Conservation (phyloP, 257 asterid species). For the Henckelia pumila region DNA sequence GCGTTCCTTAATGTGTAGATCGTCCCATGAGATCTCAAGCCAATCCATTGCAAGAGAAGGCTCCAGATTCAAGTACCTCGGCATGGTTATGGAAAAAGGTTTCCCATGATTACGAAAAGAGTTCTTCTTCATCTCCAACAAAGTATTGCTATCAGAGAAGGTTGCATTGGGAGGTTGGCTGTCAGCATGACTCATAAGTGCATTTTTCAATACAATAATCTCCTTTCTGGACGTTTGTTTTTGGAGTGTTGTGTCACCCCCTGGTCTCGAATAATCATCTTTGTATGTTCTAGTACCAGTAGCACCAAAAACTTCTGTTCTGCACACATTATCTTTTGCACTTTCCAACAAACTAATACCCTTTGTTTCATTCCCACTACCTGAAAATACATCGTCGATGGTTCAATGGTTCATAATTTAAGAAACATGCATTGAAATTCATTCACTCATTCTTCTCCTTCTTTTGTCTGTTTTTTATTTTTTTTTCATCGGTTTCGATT, state of each 20-base stretch:
- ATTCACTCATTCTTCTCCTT: neutral
- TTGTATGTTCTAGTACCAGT: conserved; percentile 31
- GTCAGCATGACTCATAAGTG: conserved; percentile 35
- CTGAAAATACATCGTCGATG: conserved; percentile 35
- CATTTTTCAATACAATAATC: conserved; percentile 44
- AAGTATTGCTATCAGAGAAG: conserved; percentile 37
- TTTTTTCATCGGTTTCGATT: too few relatives aligned
- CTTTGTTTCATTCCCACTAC: conserved; percentile 30
- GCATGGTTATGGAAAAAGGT: conserved; percentile 38
- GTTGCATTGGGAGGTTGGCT: conserved; percentile 43
- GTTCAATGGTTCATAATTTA: neutral
- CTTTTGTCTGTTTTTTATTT: too few relatives aligned
- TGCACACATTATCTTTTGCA: conserved; percentile 33
- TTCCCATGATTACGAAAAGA: conserved; percentile 37
- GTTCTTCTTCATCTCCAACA: conserved; percentile 38
- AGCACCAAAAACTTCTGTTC: conserved; percentile 35
- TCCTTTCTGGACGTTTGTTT: conserved; percentile 51
- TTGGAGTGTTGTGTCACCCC: conserved; percentile 42
- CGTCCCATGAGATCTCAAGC: conserved; percentile 98
- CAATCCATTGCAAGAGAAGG: conserved; percentile 98
- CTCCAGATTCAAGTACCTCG: conserved; percentile 75
- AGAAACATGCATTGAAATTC: neutral
- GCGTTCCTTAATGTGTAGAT: conserved; percentile 84
- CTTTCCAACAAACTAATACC: conserved; percentile 27
- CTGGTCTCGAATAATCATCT: conserved; percentile 36